These are phyloP conservation scores for Epichloe festucae DNA, from an alignment of 2,329 filamentous ascomycete species.

Conservation along the genomic window DNA sequence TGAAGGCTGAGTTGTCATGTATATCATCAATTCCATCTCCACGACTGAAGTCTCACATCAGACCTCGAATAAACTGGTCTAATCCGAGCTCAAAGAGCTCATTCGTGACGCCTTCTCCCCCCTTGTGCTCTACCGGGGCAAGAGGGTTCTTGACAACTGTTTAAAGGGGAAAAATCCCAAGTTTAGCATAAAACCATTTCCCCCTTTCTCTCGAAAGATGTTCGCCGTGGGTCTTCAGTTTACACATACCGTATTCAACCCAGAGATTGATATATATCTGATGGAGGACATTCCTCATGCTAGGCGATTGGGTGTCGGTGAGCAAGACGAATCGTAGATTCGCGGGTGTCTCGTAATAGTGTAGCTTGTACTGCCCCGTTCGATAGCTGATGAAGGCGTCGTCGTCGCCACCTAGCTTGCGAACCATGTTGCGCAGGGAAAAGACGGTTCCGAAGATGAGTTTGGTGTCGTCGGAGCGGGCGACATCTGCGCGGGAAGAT, in stretches of 20 bases:
- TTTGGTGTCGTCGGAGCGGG: slow-evolving; percentile 71
- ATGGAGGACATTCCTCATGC: slow-evolving; percentile 87
- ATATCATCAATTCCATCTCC: slow-evolving; percentile 3
- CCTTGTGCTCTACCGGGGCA: slow-evolving; percentile 54
- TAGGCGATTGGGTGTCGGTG: slow-evolving; percentile 77
- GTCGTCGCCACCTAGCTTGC: slow-evolving; percentile 85
- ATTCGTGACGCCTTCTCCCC: slow-evolving; percentile 56
- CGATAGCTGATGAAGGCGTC: slow-evolving; percentile 92
- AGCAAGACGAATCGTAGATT: slow-evolving; percentile 95
- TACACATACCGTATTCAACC: slow-evolving; percentile 70
- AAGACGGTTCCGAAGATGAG: slow-evolving; percentile 96
- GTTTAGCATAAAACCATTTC: background rate
- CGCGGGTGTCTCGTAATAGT: slow-evolving; percentile 97
- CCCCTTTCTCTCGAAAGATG: too few species aligned
- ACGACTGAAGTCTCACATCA: slow-evolving; percentile 32
- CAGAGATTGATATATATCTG: slow-evolving; percentile 98
- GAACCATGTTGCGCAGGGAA: slow-evolving; percentile 90
- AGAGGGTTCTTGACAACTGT: slow-evolving; percentile 59
- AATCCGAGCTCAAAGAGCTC: slow-evolving; percentile 60
- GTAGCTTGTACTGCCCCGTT: slow-evolving; percentile 91
- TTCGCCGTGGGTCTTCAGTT: too few species aligned
- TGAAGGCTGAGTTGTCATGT: background rate
- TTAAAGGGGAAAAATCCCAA: background rate
- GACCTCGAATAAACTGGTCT: slow-evolving; percentile 62
- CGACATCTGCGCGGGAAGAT: slow-evolving; percentile 31